These are phyloP conservation scores for Pyrus bretschneideri DNA, from an alignment of 306 rosid species.

Conservation along the genomic window DNA sequence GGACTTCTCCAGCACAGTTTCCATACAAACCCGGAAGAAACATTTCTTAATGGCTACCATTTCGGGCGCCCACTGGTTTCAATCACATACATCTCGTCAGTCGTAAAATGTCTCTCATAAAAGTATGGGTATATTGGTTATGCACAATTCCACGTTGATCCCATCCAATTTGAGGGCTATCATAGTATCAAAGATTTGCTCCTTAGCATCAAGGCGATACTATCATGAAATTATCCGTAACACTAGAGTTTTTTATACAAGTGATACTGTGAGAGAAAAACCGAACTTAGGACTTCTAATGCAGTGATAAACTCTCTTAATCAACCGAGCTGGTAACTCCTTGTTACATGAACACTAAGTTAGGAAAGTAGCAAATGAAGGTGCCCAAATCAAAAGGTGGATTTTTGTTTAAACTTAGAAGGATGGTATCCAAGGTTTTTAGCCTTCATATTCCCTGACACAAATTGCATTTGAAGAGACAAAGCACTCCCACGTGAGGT, in stretches of 20 bases:
- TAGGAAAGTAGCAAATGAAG: background rate
- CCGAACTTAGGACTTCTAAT: background rate
- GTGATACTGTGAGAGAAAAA: background rate
- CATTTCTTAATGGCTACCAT: background rate
- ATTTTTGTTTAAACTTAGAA: conserved; percentile 24
- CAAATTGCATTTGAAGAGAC: conserved; percentile 37
- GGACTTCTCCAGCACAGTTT: conserved; percentile 8
- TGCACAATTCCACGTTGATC: no score
- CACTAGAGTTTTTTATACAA: no score
- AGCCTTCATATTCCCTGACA: conserved; percentile 54
- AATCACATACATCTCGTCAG: no score
- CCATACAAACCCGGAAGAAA: background rate
- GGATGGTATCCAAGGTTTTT: conserved; percentile 61
- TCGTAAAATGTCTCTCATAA: no score
- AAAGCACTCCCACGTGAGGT: conserved; percentile 58
- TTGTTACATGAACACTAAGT: background rate
- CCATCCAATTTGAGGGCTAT: no score
- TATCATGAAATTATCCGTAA: background rate
- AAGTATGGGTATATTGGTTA: no score
- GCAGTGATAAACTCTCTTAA: background rate
- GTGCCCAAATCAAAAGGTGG: background rate
- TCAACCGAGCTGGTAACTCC: background rate
- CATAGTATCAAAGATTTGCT: background rate
- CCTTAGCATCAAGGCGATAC: background rate
- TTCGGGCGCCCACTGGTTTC: background rate